Evolutionary conservation across 306 rosid genomes (phyloP), one percentile per base, ranked within the genome.

Genomic region (Quercus berberidifolia): DNA sequence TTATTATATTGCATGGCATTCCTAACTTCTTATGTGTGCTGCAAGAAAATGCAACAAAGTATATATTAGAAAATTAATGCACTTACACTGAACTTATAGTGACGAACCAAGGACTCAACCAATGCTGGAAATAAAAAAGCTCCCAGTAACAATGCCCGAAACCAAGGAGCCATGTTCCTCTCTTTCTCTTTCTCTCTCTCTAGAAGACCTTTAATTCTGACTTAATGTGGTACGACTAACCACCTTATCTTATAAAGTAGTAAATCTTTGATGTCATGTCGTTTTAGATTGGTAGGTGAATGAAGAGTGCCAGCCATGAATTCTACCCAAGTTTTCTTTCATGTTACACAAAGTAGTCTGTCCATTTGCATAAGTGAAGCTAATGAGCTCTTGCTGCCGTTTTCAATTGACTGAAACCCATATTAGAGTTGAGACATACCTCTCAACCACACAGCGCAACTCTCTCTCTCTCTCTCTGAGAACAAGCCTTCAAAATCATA

Each of bases 81-180:
- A 84, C 93, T 91, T 88, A 87, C 93, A 71, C 69, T 68, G 69
- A 93, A 90, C 58, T 87, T 79, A 77, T 90, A 90, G 67, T 87
- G 92, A 55, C 91, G 94, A 75, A 88, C 90, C 87, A 82, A 79
- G 74, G 89, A 81, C 1, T 86, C 76, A 71, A 81, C 89, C 57
- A 74, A 69, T 15, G 79, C 76, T 2, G 89, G 88, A 77, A 67
- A 83, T 52, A 81, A 70, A 79, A 90, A 82, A 76, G 83, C 82
- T 68, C 86, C 56, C 71, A 89, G 79, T 60, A 92, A 38, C 18
- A 85, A 49, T 63, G 81, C 58, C 69, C 77, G 74, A 79, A 88
- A 71, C 62, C 81, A 76, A 81, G 75, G 64, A 84, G 80, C 80
- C 89, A 88, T 85, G 69, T 73, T 67, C 60, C 52, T 26, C 12